Evolutionary conservation across 1,284 basidiomycete genomes (phyloP).

Genomic region (Moesziomyces sp.): DNA sequence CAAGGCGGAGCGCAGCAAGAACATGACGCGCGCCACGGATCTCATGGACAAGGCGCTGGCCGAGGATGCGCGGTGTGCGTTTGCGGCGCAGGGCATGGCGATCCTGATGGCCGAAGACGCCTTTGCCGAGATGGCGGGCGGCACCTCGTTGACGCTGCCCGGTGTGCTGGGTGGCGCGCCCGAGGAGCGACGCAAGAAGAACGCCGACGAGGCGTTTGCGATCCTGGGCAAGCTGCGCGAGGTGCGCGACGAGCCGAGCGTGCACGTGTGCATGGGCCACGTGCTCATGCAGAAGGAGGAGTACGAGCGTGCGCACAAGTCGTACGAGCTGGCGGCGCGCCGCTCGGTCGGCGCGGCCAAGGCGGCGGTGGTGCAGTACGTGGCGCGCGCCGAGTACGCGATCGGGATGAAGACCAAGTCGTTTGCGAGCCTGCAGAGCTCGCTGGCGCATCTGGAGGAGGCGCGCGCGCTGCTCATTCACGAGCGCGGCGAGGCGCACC

Average conservation of each 20-base stretch:
- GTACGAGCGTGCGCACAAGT: conserved; percentile 61
- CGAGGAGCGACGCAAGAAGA: conserved; percentile 49
- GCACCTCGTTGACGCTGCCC: conserved; percentile 31
- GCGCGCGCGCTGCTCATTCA: conserved; percentile 45
- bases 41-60: conserved; percentile 64
- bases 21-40: conserved; percentile 63
- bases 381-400: conserved; percentile 61
- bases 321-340: conserved; percentile 61
- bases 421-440: conserved; percentile 46
- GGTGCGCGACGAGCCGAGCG: conserved; percentile 63
- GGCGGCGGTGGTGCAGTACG: conserved; percentile 59
- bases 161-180: conserved; percentile 28
- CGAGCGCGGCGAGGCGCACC: conserved; percentile 23
- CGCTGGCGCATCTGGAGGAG: conserved; percentile 51
- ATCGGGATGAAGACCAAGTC: conserved; percentile 58
- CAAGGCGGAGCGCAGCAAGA: conserved; percentile 57
- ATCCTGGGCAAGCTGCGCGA: conserved; percentile 65
- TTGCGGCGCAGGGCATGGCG: conserved; percentile 66
- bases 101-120: conserved; percentile 64
- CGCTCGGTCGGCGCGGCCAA: conserved; percentile 48
- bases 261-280: conserved; percentile 66
- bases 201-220: conserved; percentile 62
- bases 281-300: conserved; percentile 65
- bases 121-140: conserved; percentile 50
- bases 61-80: conserved; percentile 56